phyloP scores from a whole-genome alignment of 2,329 filamentous ascomycete species.

The Xylaria sp. region DNA sequence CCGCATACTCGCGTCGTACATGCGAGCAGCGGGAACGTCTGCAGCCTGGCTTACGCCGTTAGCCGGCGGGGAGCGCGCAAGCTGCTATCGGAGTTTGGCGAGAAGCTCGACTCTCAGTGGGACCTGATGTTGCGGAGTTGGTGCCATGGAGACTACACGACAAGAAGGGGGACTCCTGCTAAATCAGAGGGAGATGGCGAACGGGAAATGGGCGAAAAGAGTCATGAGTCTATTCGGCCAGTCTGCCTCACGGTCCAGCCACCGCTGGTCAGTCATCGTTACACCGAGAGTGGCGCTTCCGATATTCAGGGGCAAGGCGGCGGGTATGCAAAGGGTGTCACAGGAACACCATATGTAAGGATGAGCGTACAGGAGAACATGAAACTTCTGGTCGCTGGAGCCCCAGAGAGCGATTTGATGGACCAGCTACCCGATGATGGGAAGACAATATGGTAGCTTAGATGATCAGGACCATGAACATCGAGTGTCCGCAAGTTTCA shows the following conservation, averaged over 20 bases:
- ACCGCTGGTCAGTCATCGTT: slow-evolving; percentile 33
- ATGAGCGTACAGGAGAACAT: slow-evolving; percentile 32
- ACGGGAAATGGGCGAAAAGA: background rate
- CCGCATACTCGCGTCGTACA: slow-evolving; percentile 43
- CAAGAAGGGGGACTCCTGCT: background rate
- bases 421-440: slow-evolving; percentile 33
- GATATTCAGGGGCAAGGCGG: slow-evolving; percentile 32
- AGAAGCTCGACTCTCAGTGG: slow-evolving; percentile 33
- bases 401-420: slow-evolving; percentile 16
- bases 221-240: background rate
- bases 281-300: slow-evolving; percentile 23
- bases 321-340: slow-evolving; percentile 24
- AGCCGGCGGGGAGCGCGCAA: slow-evolving; percentile 41
- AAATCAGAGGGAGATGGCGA: background rate
- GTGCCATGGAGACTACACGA: slow-evolving; percentile 26
- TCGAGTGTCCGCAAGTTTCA: background rate
- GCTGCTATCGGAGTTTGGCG: slow-evolving; percentile 37
- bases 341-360: slow-evolving; percentile 32
- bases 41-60: slow-evolving; percentile 44
- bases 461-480: background rate
- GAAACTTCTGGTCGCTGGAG: slow-evolving; percentile 15
- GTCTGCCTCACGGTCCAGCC: slow-evolving; percentile 35
- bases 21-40: slow-evolving; percentile 37
- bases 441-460: slow-evolving; percentile 23
- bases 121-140: slow-evolving; percentile 33